Evolutionary conservation across 2,329 filamentous ascomycete genomes (phyloP), one percentile per base, ranked within the genome.

Genomic region (Neofusicoccum cordaticola): DNA sequence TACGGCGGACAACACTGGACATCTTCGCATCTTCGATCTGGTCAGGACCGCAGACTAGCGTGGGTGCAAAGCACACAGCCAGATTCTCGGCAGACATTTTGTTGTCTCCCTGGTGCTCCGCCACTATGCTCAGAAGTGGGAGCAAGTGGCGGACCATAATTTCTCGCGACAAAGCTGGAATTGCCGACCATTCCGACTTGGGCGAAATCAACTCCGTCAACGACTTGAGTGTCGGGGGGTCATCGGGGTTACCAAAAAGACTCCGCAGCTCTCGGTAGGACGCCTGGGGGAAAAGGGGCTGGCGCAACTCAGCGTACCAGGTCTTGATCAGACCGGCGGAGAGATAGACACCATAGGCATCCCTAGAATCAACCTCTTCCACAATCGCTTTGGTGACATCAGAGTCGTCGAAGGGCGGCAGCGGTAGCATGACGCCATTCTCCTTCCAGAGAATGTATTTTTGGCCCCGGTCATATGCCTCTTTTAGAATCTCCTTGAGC

Each of bases 11-110:
- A 15, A 84, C 80, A 1, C 77, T 79, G 3, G 82, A 83, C 71
- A 84, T 80, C 68, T 83, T 84, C 0, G 81, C 82, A 67, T 86
- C 84, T 66, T 84, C 81, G 44, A 85, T 73, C 68, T 84, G 83
- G 70, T 86, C 81, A 3, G 82, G 80, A 0, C 83, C 83, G 67
- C 80, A 80, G 12, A 85, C 70, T 3, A 86, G 71, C 44, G 81
- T 80, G 42, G 84, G 83, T 2, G 82, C 81, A 69, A 86, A 82
- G 69, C 83, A 84, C 6, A 85, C 82, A 13, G 83, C 81, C 41
- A 86, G 69, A 56, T 85, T 85, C 52, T 81, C 80, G 0, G 83
- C 71, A 3, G 76, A 82, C 84, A 86, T 86, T 68, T 84, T 84
- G 73, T 86, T 86, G 53, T 77, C 67, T n/a, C 79, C 71, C 57